Base-by-base conservation (phyloP, 2,329 filamentous ascomycete genomes). In the Leptographium lundbergii region DNA sequence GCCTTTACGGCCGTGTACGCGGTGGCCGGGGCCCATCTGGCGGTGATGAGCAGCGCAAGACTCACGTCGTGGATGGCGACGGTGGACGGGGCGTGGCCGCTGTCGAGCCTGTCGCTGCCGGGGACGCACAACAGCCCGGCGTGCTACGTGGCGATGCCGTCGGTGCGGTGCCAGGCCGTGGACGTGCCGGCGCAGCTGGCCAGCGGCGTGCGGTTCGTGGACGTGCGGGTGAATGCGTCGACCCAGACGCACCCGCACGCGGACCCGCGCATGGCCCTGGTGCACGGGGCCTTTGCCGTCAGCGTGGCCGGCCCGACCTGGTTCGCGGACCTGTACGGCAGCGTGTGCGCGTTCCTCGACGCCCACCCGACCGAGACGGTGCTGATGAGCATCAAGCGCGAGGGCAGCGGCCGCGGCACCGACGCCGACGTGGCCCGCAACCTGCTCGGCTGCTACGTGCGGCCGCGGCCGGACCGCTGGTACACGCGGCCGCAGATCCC, bases 111-210 rank as follows among this genome's bases (percentile, higher is more conserved):
- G 56, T 94, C 88, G 56, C 94, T 97, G 63, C 94, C 94, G 0
- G 94, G 94, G 63, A 96, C 94, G 0, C 94, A 99, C 77, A 97
- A 99, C 74, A 89, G 88, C 22, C 89, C 94, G 7, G 95, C 91
- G 11, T 87, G 82, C 73, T 80, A 95, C 75, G 80, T 82, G 55
- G 91, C 94, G 14, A 80, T 96, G 6, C 94, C 94, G 1, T 95
- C 90, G 1, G 94, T 97, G 29, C 87, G 94, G 47, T 97, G 94
- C 72, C 94, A 99, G 74, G 86, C 88, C 39, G 89, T 91, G 22
- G 77, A 82, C 61, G 79, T 95, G 6, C 77, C 78, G 55, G 82
- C 86, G 57, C 94, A 99, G 72, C 82, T 99, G 32, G 78, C 85
- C 59, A 92, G 96, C 69, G 94, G 94, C 32, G 87, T 97, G 53